Evolutionary conservation across 2,329 filamentous ascomycete species (phyloP).

Genomic region (Stagonosporopsis tanaceti): DNA sequence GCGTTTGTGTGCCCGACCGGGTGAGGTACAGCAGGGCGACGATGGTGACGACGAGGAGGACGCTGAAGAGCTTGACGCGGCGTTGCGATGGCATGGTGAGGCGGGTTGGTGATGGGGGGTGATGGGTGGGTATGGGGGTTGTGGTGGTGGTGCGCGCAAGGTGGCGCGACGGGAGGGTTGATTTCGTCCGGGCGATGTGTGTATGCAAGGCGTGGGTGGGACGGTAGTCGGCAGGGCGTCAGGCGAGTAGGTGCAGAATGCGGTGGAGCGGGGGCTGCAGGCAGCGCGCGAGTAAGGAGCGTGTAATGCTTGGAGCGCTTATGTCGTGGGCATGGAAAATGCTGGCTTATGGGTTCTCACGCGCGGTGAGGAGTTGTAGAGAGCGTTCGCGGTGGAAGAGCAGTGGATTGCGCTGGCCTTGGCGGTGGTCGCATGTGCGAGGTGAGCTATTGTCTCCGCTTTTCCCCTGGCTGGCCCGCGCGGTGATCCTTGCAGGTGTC

Average conservation of each 20-base stretch:
- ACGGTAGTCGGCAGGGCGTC: conserved; percentile 7
- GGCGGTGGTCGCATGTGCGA: conserved; percentile 19
- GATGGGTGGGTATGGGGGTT: neutral
- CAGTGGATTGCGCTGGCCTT: conserved; percentile 17
- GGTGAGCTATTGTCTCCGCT: conserved; percentile 11
- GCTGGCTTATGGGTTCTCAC: neutral
- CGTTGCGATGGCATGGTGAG: conserved; percentile 57
- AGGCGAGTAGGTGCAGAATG: conserved; percentile 19
- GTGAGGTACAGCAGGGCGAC: conserved; percentile 78
- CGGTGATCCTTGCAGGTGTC: too few species aligned
- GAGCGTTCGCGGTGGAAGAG: neutral
- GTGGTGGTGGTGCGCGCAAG: conserved; percentile 15
- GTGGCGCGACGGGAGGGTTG: neutral
- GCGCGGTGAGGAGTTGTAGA: neutral
- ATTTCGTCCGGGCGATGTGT: neutral
- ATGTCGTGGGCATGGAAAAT: neutral
- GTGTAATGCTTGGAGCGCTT: neutral
- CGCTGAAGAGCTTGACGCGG: conserved; percentile 71
- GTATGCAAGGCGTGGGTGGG: conserved; percentile 19
- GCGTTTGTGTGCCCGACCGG: conserved; percentile 63
- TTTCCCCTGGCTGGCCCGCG: conserved; percentile 9
- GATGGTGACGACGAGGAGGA: conserved; percentile 70
- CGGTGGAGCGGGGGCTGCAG: conserved; percentile 5
- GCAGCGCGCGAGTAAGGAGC: conserved; percentile 7
- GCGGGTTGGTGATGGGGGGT: conserved; percentile 9